Evolutionary conservation across 495 filamentous ascomycete genomes (phyloP), one percentile per base, ranked within the genome.

Genomic region (Alectoria sarmentosa): DNA sequence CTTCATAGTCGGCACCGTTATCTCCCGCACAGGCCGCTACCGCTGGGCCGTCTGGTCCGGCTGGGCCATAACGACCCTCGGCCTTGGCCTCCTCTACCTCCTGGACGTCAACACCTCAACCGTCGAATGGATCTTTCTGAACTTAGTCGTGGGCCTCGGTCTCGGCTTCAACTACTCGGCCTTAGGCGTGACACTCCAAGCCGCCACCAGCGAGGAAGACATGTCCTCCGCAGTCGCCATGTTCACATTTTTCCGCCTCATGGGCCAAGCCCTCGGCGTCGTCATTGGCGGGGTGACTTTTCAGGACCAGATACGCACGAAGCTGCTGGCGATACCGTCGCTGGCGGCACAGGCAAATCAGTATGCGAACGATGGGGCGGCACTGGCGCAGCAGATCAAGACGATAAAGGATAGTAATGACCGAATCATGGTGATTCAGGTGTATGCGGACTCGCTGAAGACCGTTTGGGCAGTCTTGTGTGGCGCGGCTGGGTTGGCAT

Each of bases 241-340:
- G 76, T 86, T 84, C 69, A 78, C 78, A 28, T 86, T 86, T 66
- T 76, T 82, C 67, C 80, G 85, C 1, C 76, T 77, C 3, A 71
- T 85, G 58, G 85, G 83, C 49, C 83, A 85, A 74, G 76, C 80
- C 5, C 58, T 87, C 34, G n/a, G n/a, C n/a, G n/a, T n/a, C n/a
- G n/a, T n/a, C n/a, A n/a, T n/a, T n/a, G n/a, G n/a, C n/a, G n/a
- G 85, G 9, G 76, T 79, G n/a, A 72, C 80, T 28, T 89, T 88
- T 71, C 83, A 87, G 69, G 86, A 86, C 60, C 76, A 76, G 30
- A 81, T 88, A 73, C 74, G 74, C n/a, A 39, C 57, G 0, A 81
- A 82, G 34, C 62, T 88, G 3, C 34, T 70, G 0, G 68, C 60
- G 10, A 75, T 82, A 34, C 68, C 77, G 1, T 71, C 66, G 0